These are phyloP conservation scores for Aspergillus fijiensis DNA, from an alignment of 2,329 filamentous ascomycete species.

Conservation along the genomic window DNA sequence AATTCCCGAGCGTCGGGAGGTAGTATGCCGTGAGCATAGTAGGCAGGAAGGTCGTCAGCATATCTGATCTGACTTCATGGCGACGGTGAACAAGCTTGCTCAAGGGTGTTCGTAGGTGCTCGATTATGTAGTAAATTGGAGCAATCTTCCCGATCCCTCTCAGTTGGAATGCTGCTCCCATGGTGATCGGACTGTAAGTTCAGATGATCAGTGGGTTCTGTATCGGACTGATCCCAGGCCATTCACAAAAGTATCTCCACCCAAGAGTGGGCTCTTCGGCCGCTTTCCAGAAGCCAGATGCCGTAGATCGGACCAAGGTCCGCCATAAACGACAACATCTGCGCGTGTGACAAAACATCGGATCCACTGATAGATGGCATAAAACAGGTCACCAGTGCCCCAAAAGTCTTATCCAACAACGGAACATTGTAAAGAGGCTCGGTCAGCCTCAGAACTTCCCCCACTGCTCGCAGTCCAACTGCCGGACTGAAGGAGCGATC, in stretches of 20 bases:
- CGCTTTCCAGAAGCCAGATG: conserved; percentile 13
- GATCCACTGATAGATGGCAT: conserved; percentile 11
- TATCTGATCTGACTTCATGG: background rate
- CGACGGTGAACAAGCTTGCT: background rate
- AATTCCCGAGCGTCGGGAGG: conserved; percentile 4
- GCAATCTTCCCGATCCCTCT: conserved; percentile 8
- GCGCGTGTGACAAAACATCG: conserved; percentile 1
- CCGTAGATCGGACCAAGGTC: conserved; percentile 7
- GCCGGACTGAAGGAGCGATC: background rate
- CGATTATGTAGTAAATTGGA: conserved; percentile 7
- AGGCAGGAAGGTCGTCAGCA: background rate
- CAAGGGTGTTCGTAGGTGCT: conserved; percentile 7
- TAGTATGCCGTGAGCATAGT: conserved; percentile 7
- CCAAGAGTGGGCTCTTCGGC: conserved; percentile 3
- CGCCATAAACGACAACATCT: conserved; percentile 13
- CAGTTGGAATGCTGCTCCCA: background rate
- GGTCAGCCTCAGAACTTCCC: background rate
- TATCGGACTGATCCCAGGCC: too few species aligned
- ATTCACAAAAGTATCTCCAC: conserved; percentile 4
- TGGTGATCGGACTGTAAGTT: background rate
- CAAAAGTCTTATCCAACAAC: conserved; percentile 1
- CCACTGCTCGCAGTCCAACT: conserved; percentile 4
- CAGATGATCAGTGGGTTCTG: too few species aligned
- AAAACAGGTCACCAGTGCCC: conserved; percentile 7
- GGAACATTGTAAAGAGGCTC: background rate